Conservation (phyloP, 2,329 filamentous ascomycete genomes). For the Nemania diffusa region DNA sequence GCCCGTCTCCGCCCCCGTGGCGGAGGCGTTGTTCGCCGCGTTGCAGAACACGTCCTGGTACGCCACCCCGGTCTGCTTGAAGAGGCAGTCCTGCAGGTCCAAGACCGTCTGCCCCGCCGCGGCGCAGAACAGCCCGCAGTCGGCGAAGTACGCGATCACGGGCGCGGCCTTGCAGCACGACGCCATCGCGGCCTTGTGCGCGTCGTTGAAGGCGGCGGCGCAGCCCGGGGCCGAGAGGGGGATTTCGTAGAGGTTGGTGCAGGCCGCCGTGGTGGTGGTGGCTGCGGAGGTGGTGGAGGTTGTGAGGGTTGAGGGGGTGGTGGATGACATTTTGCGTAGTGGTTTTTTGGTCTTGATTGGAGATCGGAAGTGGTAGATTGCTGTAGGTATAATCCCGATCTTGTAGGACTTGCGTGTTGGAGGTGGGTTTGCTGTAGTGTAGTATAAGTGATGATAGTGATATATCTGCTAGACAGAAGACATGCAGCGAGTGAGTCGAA, state of each 20-base stretch:
- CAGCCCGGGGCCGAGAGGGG: slow-evolving; percentile 58
- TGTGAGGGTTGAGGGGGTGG: neutral
- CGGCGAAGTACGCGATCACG: slow-evolving; percentile 57
- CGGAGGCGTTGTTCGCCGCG: slow-evolving; percentile 52
- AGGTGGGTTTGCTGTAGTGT: neutral
- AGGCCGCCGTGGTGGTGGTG: slow-evolving; percentile 35
- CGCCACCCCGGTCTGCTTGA: slow-evolving; percentile 50
- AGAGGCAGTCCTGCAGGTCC: slow-evolving; percentile 54
- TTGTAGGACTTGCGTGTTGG: neutral
- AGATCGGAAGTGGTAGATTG: neutral
- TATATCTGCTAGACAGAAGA: neutral
- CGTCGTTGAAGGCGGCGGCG: slow-evolving; percentile 53
- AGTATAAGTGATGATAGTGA: neutral
- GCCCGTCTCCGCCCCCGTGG: slow-evolving; percentile 27
- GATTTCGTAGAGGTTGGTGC: slow-evolving; percentile 53
- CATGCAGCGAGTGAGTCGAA: neutral
- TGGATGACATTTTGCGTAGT: slow-evolving; percentile 15
- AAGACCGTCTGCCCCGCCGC: slow-evolving; percentile 53
- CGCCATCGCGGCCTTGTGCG: slow-evolving; percentile 56
- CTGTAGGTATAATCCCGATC: neutral
- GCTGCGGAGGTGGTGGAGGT: slow-evolving; percentile 4
- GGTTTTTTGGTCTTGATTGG: neutral
- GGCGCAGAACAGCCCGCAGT: slow-evolving; percentile 63
- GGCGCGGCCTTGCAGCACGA: slow-evolving; percentile 58
- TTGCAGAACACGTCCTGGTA: slow-evolving; percentile 58